Evolutionary conservation across 2,329 filamentous ascomycete species (phyloP), one percentile per base, ranked within the genome.

Genomic region (Alternaria hordeiaustralica): DNA sequence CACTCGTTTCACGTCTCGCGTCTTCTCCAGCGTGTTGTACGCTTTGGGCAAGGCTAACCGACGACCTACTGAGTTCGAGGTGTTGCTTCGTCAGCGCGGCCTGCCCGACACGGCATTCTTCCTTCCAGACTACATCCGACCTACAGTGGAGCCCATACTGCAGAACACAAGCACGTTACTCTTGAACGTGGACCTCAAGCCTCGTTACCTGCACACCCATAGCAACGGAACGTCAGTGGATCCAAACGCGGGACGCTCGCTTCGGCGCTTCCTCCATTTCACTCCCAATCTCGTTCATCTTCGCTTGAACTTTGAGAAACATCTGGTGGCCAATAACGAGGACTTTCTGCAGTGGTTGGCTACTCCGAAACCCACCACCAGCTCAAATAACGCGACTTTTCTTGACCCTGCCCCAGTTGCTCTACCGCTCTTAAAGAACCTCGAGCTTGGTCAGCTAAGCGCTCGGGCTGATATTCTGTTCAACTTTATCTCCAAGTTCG

Each of bases 211-310:
- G n/a, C 68, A 70, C 45, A 73, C 64, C 8, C 58, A 71, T 15
- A 64, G 45, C 13, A 66, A 63, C 28, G 71, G 70, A 13, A 43
- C 43, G 1, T 12, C 45, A 18, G 21, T 54, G 18, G 59, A 60
- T 11, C 47, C 51, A 6, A 47, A 54, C 5, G 7, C 66, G 6
- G 54, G 66, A 65, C 70, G 70, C 41, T 72, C 74, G 36, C 68
- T 65, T 61, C 75, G 59, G 55, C 64, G 66, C 15, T 86, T 87
- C 53, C 73, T 87, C 6, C 70, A 71, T 1, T 74, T 74, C 26
- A 73, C 81, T 1, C 63, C 75, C 4, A 84, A 85, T 18, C 63
- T 90, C 6, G 80, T 81, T 28, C 84, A 87, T 67, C 78, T 90
- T 6, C 83, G 87, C 3, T 71, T 89, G 46, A 89, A 89, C 67